Evolutionary conservation across 192 early-diverging fungal genomes (phyloP).

Genomic region (Allomyces arbusculus): DNA sequence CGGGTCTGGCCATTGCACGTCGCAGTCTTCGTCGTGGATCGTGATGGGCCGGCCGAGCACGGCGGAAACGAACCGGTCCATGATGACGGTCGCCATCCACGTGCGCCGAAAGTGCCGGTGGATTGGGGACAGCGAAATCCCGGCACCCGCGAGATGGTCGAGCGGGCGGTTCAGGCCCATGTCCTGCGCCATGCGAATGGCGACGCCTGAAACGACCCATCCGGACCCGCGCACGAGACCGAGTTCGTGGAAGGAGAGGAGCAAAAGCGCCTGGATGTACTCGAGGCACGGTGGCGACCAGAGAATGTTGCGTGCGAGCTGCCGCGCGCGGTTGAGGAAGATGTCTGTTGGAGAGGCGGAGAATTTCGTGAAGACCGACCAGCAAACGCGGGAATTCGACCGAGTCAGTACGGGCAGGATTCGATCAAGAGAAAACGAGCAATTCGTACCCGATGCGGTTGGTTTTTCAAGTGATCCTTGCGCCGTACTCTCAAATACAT

Average conservation of each 20-base stretch:
- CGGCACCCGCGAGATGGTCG: background rate
- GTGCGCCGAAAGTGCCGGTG: background rate
- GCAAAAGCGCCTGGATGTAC: background rate
- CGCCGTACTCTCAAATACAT: background rate
- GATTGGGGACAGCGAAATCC: background rate
- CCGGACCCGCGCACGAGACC: background rate
- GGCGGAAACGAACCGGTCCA: background rate
- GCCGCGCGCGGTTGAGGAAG: background rate
- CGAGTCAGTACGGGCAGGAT: too few relatives aligned
- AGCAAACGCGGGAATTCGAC: too few relatives aligned
- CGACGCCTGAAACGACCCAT: background rate
- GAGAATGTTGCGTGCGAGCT: background rate
- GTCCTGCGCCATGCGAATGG: background rate
- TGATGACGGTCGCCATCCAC: background rate
- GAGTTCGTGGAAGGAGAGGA: background rate
- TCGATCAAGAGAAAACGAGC: background rate
- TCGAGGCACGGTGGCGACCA: background rate
- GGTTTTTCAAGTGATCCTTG: background rate
- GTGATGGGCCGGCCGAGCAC: background rate
- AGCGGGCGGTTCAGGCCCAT: background rate
- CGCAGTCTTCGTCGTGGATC: background rate
- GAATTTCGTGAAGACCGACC: too few relatives aligned
- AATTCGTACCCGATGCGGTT: background rate
- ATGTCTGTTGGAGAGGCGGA: background rate
- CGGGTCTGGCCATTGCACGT: background rate